Evolutionary conservation across 768 basidiomycete species (phyloP).

Genomic region (Tulasnella sp.): DNA sequence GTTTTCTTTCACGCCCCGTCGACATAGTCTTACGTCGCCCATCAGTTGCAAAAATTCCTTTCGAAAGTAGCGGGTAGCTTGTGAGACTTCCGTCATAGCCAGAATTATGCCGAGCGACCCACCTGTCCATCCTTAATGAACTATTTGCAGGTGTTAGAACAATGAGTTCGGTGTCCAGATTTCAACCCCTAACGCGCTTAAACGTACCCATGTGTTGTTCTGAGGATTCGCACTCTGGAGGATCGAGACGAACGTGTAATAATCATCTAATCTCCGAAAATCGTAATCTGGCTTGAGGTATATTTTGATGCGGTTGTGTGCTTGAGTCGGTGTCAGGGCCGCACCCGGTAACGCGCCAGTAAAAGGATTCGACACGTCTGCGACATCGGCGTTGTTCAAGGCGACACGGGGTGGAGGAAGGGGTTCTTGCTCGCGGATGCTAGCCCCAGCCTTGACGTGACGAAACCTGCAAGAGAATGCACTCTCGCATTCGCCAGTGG

Average conservation of each 20-base stretch:
- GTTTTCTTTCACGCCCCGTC: not conserved
- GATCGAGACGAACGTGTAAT: not conserved
- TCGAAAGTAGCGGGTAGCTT: not conserved
- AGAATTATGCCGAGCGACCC: not conserved
- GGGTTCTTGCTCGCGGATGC: not conserved
- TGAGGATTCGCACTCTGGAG: not conserved
- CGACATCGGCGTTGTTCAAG: not conserved
- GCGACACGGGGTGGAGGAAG: not conserved
- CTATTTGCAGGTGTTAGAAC: not conserved
- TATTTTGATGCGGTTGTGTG: not conserved
- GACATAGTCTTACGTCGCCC: not conserved
- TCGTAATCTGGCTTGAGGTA: not conserved
- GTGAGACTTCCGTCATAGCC: not conserved
- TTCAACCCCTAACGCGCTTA: not conserved
- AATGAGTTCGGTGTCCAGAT: not conserved
- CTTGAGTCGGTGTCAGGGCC: not conserved
- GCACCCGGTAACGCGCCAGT: not conserved
- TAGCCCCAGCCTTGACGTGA: not conserved
- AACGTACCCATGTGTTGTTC: not conserved
- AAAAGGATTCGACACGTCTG: not conserved
- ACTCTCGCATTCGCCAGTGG: not conserved
- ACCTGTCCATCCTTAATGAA: not conserved
- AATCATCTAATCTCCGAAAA: not conserved
- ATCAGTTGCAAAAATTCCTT: not conserved
- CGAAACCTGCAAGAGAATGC: not conserved